phyloP scores from a whole-genome alignment of 345 rosid genomes.

The Isatis tinctoria region DNA sequence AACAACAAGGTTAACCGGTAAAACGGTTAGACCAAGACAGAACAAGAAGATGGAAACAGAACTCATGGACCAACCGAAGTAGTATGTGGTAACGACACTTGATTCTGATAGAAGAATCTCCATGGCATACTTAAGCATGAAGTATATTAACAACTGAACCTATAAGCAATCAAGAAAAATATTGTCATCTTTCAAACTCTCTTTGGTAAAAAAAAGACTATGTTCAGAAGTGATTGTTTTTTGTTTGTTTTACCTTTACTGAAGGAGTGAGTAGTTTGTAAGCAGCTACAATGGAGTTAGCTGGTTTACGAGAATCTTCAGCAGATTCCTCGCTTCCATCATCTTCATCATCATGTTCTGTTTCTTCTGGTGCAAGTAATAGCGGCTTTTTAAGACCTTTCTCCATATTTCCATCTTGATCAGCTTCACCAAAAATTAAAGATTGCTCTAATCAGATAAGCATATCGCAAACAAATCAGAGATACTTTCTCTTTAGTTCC shows the following conservation, averaged over 20 bases:
- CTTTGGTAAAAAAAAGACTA: background rate
- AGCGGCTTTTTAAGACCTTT: constrained; percentile 66
- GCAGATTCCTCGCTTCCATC: constrained; percentile 71
- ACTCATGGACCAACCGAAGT: constrained; percentile 76
- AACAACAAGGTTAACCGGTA: constrained; percentile 81
- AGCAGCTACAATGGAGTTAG: constrained; percentile 63
- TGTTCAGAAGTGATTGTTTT: background rate
- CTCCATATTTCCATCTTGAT: constrained; percentile 48
- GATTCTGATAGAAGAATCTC: constrained; percentile 93
- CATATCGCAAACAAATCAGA: background rate
- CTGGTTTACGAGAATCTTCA: constrained; percentile 58
- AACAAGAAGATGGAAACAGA: constrained; percentile 82
- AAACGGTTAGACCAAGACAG: constrained; percentile 85
- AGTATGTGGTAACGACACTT: constrained; percentile 80
- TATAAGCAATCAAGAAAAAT: constrained; percentile 12
- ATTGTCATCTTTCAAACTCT: background rate
- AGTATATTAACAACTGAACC: constrained; percentile 93
- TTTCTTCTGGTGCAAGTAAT: constrained; percentile 48
- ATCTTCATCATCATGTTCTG: constrained; percentile 45
- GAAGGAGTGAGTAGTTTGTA: constrained; percentile 92
- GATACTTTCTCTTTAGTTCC: background rate
- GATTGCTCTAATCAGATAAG: background rate
- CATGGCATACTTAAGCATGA: constrained; percentile 93
- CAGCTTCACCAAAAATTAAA: constrained; percentile 42
- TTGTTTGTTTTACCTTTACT: constrained; percentile 58